These are phyloP conservation scores for Blastobotrys apis DNA, from an alignment of 1,139 yeast genomes.

Conservation along the genomic window DNA sequence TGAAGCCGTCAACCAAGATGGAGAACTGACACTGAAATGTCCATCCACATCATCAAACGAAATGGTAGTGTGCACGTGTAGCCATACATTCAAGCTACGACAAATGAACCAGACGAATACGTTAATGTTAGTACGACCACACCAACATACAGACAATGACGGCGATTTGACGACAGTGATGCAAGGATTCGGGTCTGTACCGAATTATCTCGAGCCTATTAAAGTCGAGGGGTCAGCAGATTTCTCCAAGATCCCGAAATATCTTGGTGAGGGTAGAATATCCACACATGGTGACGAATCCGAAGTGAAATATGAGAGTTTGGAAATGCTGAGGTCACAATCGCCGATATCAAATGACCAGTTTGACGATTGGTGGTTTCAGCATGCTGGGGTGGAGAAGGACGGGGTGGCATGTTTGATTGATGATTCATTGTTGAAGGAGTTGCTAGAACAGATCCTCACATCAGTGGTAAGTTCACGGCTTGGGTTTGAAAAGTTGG, in stretches of 20 bases:
- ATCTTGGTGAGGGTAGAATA: conserved; percentile 35
- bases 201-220: conserved; percentile 38
- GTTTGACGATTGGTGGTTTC: conserved; percentile 51
- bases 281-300: conserved; percentile 1
- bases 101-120: conserved; percentile 88
- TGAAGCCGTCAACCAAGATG: conserved; percentile 39
- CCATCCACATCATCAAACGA: conserved; percentile 37
- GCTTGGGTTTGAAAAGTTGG: conserved; percentile 32
- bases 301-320: conserved; percentile 22
- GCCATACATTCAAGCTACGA: conserved; percentile 59
- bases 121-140: conserved; percentile 50
- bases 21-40: conserved; percentile 47
- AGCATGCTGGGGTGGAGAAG: conserved; percentile 54
- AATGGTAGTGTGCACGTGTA: conserved; percentile 59
- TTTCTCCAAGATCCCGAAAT: conserved; percentile 45
- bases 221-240: conserved; percentile 35
- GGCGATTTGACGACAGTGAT: conserved; percentile 24
- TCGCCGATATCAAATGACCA: conserved; percentile 57
- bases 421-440: conserved; percentile 37
- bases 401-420: conserved; percentile 40
- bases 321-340: conserved; percentile 42
- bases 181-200: conserved; percentile 43
- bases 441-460: conserved; percentile 44
- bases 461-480: conserved; percentile 48
- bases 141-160: conserved; percentile 21